Percentiles rank a stretch among this genome's conserved stretches.
Evolutionary conservation across 257 asterid species (phyloP).

Genomic region (Marsdenia floribunda): DNA sequence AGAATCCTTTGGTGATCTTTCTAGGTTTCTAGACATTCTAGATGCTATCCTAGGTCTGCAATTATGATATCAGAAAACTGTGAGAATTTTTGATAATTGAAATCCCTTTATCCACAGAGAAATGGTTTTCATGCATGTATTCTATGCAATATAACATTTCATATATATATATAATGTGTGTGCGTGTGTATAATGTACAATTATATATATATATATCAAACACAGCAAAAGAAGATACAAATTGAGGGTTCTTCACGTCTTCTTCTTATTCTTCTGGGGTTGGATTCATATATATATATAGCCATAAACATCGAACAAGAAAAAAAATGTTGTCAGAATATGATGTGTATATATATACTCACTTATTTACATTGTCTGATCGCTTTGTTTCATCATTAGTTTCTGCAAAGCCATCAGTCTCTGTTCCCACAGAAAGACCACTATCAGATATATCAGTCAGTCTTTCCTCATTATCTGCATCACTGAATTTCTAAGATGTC

Average conservation of each 20-base stretch:
- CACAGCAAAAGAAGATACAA: neutral
- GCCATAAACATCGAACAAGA: neutral
- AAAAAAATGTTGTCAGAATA: neutral
- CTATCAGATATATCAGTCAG: conserved; percentile 22
- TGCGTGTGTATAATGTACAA: no score
- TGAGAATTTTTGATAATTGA: no score
- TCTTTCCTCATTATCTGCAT: conserved; percentile 25
- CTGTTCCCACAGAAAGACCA: conserved; percentile 42
- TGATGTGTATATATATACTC: conserved; percentile 8
- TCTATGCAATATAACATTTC: neutral
- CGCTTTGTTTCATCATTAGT: conserved; percentile 27
- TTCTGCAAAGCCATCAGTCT: conserved; percentile 35
- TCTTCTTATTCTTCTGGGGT: no score
- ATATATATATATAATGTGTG: no score
- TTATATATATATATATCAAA: neutral
- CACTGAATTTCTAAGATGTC: conserved; percentile 16
- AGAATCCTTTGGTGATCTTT: conserved; percentile 28
- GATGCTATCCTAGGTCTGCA: conserved; percentile 30
- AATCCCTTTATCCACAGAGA: neutral
- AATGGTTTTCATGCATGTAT: neutral
- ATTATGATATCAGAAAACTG: neutral
- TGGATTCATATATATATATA: no score
- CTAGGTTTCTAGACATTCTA: conserved; percentile 27
- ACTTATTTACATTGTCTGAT: conserved; percentile 28
- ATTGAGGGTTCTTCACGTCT: neutral